phyloP scores from a whole-genome alignment of 345 rosid species.

The Aethionema arabicum region DNA sequence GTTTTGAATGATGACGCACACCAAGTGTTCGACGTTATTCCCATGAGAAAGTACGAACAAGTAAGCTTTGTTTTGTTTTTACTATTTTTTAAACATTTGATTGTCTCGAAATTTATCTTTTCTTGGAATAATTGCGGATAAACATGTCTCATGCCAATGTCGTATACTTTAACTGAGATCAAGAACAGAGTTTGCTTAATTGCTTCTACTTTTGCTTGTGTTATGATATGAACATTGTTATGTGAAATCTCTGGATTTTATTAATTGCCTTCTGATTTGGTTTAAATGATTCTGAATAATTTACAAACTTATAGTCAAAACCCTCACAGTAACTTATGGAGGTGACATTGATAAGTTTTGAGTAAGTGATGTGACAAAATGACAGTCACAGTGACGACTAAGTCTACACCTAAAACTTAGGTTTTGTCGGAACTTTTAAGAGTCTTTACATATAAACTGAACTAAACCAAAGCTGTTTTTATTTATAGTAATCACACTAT shows the following conservation, averaged over 20 bases:
- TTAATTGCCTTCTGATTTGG: constrained; percentile 20
- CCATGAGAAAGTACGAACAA: constrained; percentile 8
- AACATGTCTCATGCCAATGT: background rate
- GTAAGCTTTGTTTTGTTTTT: background rate
- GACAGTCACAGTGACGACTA: constrained; percentile 1
- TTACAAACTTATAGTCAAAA: constrained; percentile 13
- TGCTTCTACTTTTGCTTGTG: constrained; percentile 20
- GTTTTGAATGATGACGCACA: constrained; percentile 39
- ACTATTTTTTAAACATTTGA: constrained; percentile 2
- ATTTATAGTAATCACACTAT: no score
- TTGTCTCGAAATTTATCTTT: no score
- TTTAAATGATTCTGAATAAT: constrained; percentile 22
- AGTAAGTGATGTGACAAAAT: background rate
- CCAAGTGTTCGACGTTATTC: constrained; percentile 54
- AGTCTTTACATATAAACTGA: no score
- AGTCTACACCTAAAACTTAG: no score
- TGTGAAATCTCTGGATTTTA: no score
- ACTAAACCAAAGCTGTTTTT: no score
- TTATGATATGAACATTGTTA: no score
- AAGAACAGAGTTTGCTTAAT: constrained; percentile 24
- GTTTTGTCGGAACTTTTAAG: no score
- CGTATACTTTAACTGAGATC: constrained; percentile 3
- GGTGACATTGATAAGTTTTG: background rate
- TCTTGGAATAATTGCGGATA: no score
- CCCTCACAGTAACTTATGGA: background rate